Base-by-base conservation (phyloP, 1,284 basidiomycete genomes). In the Cystobasidiaceae sp. region DNA sequence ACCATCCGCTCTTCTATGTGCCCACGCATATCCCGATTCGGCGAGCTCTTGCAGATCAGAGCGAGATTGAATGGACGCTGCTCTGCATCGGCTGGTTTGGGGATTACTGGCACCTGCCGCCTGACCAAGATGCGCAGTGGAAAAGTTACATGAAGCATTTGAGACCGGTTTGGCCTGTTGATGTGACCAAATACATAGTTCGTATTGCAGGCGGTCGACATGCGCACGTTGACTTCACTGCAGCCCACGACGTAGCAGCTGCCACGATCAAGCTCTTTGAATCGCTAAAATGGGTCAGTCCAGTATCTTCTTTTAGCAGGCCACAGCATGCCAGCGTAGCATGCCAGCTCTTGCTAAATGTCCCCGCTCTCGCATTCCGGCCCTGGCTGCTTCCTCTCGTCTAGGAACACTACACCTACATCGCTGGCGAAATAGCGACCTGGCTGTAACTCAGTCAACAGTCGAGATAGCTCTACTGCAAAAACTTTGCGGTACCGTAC, bases 71-170 rank as follows among this genome's bases (percentile, higher is more conserved):
- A 25, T 46, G 45, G 45, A 46, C 45, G 23, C 45, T 46, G 17
- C 45, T 46, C 21, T 46, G 45, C 27, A 46, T 46, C 3, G 45
- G 45, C 45, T 46, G 45, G 45, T 46, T 46, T 46, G 45, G 45
- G n/a, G 45, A 46, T 25, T 46, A 46, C 23, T 46, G 45, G 45
- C 45, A 46, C 21, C 45, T 46, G 2, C 45, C 45, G 13, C 13
- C 45, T n/a, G 45, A 25, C 13, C n/a, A 46, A 13, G 13, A 17
- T 46, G 45, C 6, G 13, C 13, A 46, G 5, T 46, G 45, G 45
- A 46, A 46, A 25, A 46, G 3, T 25, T 46, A 46, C 23, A 46
- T 46, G 45, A 46, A 46, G 23, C n/a, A 46, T 46, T 25, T 46
- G n/a, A 17, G 45, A 46, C 45, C 45, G 13, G 45, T 46, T 13